Conservation (phyloP, 2,329 filamentous ascomycete genomes). For the Colletotrichum sp. region DNA sequence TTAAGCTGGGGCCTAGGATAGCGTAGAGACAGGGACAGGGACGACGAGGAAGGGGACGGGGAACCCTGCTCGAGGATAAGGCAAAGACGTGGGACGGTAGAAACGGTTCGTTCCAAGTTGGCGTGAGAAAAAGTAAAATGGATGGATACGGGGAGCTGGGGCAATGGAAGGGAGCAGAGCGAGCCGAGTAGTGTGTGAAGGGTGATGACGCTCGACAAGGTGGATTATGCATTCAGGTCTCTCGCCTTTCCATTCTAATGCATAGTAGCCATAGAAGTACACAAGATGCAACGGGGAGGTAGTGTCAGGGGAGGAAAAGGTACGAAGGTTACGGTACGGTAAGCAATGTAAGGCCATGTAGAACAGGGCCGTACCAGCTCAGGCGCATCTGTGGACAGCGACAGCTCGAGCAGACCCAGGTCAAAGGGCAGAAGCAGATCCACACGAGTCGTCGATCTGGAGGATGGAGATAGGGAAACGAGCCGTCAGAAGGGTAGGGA, state of each 20-base stretch:
- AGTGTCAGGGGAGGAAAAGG: not conserved
- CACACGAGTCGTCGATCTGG: not conserved
- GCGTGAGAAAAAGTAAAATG: slow-evolving; percentile 17
- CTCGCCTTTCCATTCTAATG: not conserved
- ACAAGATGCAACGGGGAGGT: not conserved
- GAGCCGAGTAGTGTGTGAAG: not conserved
- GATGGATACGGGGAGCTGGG: not conserved
- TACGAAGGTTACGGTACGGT: not conserved
- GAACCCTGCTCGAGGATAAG: slow-evolving; percentile 8
- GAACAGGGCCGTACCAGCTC: not conserved
- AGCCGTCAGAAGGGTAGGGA: not conserved
- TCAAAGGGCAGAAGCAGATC: not conserved
- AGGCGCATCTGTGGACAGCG: slow-evolving; percentile 11
- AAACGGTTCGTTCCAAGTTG: slow-evolving; percentile 22
- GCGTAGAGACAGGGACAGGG: not conserved
- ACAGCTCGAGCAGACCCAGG: slow-evolving; percentile 3
- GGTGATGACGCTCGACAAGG: not conserved
- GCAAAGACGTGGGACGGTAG: slow-evolving; percentile 19
- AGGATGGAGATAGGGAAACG: not conserved
- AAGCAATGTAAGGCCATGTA: not conserved
- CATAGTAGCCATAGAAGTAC: not conserved
- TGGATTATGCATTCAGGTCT: not conserved
- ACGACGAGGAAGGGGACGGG: not conserved
- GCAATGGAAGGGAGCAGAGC: slow-evolving; percentile 1
- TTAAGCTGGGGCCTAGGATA: not conserved